These are phyloP conservation scores for Populus euphratica DNA, from an alignment of 345 rosid genomes.

Conservation along the genomic window DNA sequence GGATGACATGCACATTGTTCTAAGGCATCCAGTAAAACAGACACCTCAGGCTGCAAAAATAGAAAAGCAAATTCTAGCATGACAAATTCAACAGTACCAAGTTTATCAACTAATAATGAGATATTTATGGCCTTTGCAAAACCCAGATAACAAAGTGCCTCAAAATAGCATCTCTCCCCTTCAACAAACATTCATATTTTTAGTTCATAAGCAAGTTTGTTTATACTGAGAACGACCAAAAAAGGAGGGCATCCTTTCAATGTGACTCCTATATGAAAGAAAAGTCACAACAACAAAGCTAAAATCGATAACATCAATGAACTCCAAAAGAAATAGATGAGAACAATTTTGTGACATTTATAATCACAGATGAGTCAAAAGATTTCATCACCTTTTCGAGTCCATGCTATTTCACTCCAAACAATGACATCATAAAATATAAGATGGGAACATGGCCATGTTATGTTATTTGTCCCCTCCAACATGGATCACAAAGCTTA, in stretches of 20 bases:
- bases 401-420: not conserved
- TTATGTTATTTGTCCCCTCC: not conserved
- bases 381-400: not conserved
- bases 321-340: not conserved
- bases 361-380: not conserved
- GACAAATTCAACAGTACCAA: not conserved
- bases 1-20: slow-evolving; percentile 76
- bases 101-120: not conserved
- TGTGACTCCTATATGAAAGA: not conserved
- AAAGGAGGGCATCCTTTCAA: not conserved
- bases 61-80: not conserved
- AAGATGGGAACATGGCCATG: not conserved
- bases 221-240: not conserved
- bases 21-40: slow-evolving; percentile 80
- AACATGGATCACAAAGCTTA: not conserved
- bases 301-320: not conserved
- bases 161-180: not conserved
- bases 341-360: not conserved
- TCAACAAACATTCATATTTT: not conserved
- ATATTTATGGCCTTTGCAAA: not conserved
- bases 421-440: not conserved
- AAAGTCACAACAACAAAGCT: not conserved
- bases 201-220: not conserved
- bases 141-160: not conserved
- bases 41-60: slow-evolving; percentile 65